Base-by-base conservation (phyloP, 192 early-diverging fungal genomes). In the Globomyces pollinis-pini region DNA sequence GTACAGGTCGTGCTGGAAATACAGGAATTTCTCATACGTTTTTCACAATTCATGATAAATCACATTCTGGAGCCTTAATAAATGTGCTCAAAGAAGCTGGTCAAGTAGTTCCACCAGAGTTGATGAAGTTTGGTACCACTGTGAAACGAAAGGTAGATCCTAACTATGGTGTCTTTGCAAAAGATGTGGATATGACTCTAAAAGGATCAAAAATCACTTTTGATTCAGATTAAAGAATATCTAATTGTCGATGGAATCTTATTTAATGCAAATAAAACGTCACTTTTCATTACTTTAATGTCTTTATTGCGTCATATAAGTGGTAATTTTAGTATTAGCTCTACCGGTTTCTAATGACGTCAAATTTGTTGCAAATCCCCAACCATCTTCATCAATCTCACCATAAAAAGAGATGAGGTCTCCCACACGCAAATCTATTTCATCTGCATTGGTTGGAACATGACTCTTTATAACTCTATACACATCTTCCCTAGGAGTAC, bases 111-210 rank as follows among this genome's bases (percentile, higher is more conserved):
- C 95, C 93, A 5, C 83, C 85, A 23, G 89, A 86, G 49, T 75
- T 95, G 61, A 71, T 94, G 57, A 92, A 91, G 75, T 95, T 94
- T 75, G 93, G 92, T 39, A 89, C 88, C 28, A 91, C 91, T 9
- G 92, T 96, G 64, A 98, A 94, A 77, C 93, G 92, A 80, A 98
- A 98, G 87, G 79, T 90, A 49, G 92, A 98, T 71, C 77, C 83
- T 15, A 89, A 88, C 52, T 98, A 96, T 52, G 95, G 95, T 50
- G 92, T 91, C 23, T 96, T 96, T 66, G 89, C 81, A 65, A 96
- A 93, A 69, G 92, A 95, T 33, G 68, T 96, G 29, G 93, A 89
- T 54, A 76, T 78, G 45, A 81, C 64, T 42, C 74, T 76, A 41
- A 98, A 94, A 74, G 80, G 89, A 0, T 92, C 86, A 52, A 94